phyloP scores from a whole-genome alignment of 805 yeast species.

The Nematodospora valgi region DNA sequence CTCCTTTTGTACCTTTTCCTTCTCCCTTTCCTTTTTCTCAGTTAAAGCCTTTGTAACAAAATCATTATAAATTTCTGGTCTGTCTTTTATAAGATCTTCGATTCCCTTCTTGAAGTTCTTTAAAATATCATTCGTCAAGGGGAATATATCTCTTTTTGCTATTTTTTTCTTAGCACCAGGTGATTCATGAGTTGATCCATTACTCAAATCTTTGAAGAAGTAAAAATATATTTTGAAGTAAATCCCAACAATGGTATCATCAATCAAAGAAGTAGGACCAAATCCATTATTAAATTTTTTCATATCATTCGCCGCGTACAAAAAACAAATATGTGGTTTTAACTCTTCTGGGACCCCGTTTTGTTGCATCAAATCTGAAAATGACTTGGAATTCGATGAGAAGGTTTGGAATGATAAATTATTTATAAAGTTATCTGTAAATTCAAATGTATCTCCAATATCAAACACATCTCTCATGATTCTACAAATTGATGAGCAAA shows the following conservation, averaged over 20 bases:
- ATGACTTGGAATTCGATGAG: conserved; percentile 29
- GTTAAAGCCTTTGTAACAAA: conserved; percentile 11
- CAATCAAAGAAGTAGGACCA: conserved; percentile 72
- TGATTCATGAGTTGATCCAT: conserved; percentile 3
- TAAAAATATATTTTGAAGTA: conserved; percentile 48
- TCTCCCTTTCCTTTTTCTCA: neutral
- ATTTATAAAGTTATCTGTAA: conserved; percentile 51
- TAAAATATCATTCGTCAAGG: conserved; percentile 34
- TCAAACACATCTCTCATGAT: conserved; percentile 44
- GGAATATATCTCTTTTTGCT: conserved; percentile 42
- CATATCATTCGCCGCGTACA: conserved; percentile 55
- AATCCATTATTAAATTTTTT: conserved; percentile 75
- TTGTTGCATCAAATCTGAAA: conserved; percentile 23
- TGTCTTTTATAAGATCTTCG: conserved; percentile 27
- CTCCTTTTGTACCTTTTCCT: neutral
- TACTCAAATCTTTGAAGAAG: conserved; percentile 12
- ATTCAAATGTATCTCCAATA: conserved; percentile 40
- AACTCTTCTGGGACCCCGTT: conserved; percentile 35
- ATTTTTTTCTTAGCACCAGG: conserved; percentile 35
- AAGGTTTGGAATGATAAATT: conserved; percentile 44
- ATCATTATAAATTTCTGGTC: conserved; percentile 30
- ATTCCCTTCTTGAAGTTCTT: conserved; percentile 25
- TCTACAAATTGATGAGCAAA: conserved; percentile 51
- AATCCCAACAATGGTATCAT: conserved; percentile 64
- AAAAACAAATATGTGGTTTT: conserved; percentile 37